Conservation (phyloP, 257 asterid genomes). For the Rubia yunnanensis region DNA sequence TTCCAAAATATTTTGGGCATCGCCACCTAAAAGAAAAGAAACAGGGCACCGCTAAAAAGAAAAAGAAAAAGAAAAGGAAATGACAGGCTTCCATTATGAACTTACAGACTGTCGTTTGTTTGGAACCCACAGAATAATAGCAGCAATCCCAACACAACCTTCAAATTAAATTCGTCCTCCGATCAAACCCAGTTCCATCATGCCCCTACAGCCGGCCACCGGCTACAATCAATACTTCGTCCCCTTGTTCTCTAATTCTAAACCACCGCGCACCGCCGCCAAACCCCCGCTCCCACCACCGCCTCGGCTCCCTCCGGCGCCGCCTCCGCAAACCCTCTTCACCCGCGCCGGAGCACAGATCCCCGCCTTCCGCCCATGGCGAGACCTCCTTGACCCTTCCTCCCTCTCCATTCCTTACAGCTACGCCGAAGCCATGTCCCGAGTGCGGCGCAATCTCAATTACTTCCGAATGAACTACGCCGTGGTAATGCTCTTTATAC, state of each 20-base stretch:
- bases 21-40: too few relatives aligned
- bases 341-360: slow-evolving; percentile 31
- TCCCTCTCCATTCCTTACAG: slow-evolving; percentile 45
- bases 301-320: slow-evolving; percentile 5
- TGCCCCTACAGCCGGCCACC: slow-evolving; percentile 28
- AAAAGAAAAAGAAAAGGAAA: too few relatives aligned
- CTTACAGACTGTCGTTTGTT: not conserved
- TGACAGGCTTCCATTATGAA: not conserved
- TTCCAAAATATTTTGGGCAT: too few relatives aligned
- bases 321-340: slow-evolving; percentile 8
- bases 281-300: slow-evolving; percentile 36
- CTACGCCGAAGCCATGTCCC: slow-evolving; percentile 52
- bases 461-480: slow-evolving; percentile 81
- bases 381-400: slow-evolving; percentile 38
- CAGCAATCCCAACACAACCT: not conserved
- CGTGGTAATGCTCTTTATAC: slow-evolving; percentile 38
- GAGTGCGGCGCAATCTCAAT: slow-evolving; percentile 57
- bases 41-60: not conserved
- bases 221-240: slow-evolving; percentile 24
- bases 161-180: not conserved
- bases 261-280: slow-evolving; percentile 9
- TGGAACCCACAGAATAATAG: not conserved
- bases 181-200: slow-evolving; percentile 9
- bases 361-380: slow-evolving; percentile 72
- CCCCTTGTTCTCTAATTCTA: slow-evolving; percentile 7